Evolutionary conservation across 345 rosid genomes (phyloP), one percentile per base, ranked within the genome.

Genomic region (Eucalyptus pauciflora): DNA sequence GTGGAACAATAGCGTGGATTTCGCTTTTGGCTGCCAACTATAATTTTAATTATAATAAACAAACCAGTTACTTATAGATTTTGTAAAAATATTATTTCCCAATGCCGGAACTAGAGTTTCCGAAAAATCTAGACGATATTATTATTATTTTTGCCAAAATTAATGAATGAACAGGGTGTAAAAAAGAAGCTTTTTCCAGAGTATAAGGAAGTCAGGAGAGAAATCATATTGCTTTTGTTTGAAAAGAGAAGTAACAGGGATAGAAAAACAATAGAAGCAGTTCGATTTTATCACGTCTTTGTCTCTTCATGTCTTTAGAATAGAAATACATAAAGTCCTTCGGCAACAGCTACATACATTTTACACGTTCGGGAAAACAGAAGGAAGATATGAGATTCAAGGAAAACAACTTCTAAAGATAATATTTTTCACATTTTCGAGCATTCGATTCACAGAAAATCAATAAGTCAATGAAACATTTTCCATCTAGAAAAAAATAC

Each of bases 361-460:
- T 56, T 24, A 56, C 62, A 24, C 62, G 29, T 56, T 56, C 29
- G 0, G 29, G 2, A 10, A 56, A 56, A 56, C 10, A 56, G 62
- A 10, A 56, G 13, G 62, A 56, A 56, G 62, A 2, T 56, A 56
- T 56, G 13, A 56, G 62, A 56, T 56, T 56, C 6, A 9, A 0
- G 1, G 13, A 56, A 56, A 56, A 56, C 1, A 56, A 56, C 3
- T 24, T 0, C 4, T 8, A 56, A 56, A 22, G 2, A 22, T 1
- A 56, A 56, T 24, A 4, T 4, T 56, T 56, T 24, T 24, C 13
- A 56, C 10, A 56, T 56, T 56, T 24, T 24, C 1, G 0, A 8
- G 6, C 6, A 4, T 56, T 56, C 3, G 2, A 24, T 56, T 56
- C 6, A 56, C 2, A 0, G 13, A 56, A 22, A 56, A 56, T 4